Evolutionary conservation across 345 rosid species (phyloP).

Genomic region (Euphorbia lathyris): DNA sequence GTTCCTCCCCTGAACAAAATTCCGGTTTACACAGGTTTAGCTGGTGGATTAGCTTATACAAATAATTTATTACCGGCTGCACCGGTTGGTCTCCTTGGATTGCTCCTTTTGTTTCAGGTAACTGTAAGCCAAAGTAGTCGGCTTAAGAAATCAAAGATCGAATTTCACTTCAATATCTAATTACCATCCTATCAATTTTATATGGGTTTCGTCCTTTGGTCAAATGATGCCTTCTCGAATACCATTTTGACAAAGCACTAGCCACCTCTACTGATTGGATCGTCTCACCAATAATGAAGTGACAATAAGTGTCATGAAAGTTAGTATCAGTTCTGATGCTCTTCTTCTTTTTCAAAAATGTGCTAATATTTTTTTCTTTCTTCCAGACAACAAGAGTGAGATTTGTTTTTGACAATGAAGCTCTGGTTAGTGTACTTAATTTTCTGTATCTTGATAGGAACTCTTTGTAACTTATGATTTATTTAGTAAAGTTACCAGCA

Average conservation of each 20-base stretch:
- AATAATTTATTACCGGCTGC: conserved; percentile 66
- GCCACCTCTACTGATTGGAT: background rate
- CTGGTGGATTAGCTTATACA: conserved; percentile 59
- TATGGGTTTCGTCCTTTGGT: background rate
- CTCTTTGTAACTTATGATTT: background rate
- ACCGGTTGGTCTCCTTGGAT: conserved; percentile 61
- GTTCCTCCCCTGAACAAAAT: background rate
- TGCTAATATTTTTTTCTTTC: conserved; percentile 24
- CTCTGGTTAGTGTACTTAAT: conserved; percentile 51
- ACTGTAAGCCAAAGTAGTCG: background rate
- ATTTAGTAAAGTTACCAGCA: background rate
- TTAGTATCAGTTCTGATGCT: background rate
- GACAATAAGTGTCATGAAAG: background rate
- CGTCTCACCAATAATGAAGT: background rate
- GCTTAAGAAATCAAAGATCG: background rate
- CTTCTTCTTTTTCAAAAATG: background rate
- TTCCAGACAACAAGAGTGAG: conserved; percentile 69
- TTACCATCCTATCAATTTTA: background rate
- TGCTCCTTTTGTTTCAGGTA: conserved; percentile 73
- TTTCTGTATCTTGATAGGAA: background rate
- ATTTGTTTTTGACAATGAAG: conserved; percentile 64
- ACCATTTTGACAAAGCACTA: background rate
- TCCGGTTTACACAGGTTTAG: conserved; percentile 43
- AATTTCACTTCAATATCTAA: background rate
- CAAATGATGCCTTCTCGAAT: background rate